Percentiles rank a stretch among this genome's conserved stretches.
phyloP scores from a whole-genome alignment of 78 protist genomes.

The Capsaspora owczarzaki region DNA sequence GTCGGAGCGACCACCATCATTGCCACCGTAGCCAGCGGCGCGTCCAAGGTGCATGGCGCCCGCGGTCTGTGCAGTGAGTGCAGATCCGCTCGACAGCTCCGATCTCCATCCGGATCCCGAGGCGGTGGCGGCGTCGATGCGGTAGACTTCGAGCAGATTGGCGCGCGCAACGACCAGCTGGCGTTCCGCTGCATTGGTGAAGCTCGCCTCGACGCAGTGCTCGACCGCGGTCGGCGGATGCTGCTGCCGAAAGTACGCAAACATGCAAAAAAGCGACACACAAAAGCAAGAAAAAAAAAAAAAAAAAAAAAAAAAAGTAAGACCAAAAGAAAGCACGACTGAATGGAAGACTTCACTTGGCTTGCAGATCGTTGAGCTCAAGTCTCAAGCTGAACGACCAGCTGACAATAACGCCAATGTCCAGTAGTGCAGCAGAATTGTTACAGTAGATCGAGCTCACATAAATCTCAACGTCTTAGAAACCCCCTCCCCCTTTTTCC shows the following conservation, averaged over 20 bases:
- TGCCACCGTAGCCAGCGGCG: too few species aligned
- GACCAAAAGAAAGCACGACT: neutral
- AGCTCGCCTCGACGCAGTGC: neutral
- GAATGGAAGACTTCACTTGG: neutral
- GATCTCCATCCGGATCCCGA: too few species aligned
- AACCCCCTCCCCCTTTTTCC: neutral
- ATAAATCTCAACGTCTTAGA: neutral
- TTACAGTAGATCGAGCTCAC: too few species aligned
- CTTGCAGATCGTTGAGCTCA: neutral
- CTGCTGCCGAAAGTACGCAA: neutral
- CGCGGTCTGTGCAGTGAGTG: too few species aligned
- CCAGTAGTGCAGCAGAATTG: too few species aligned
- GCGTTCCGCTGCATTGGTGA: neutral
- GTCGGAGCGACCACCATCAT: too few species aligned
- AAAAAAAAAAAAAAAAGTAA: neutral
- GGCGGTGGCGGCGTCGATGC: neutral
- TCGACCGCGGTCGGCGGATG: slow-evolving; percentile 7
- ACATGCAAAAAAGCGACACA: neutral
- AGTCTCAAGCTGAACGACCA: neutral
- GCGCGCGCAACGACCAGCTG: neutral
- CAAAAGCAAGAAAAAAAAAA: too few species aligned
- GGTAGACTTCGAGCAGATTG: neutral
- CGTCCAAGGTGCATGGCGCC: too few species aligned
- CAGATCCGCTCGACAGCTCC: too few species aligned
- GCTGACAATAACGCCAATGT: neutral